Percentiles rank a stretch among this genome's conserved stretches.
These are phyloP conservation scores for Pseudogymnoascus verrucosus DNA, from an alignment of 2,329 filamentous ascomycete species.

Conservation along the genomic window DNA sequence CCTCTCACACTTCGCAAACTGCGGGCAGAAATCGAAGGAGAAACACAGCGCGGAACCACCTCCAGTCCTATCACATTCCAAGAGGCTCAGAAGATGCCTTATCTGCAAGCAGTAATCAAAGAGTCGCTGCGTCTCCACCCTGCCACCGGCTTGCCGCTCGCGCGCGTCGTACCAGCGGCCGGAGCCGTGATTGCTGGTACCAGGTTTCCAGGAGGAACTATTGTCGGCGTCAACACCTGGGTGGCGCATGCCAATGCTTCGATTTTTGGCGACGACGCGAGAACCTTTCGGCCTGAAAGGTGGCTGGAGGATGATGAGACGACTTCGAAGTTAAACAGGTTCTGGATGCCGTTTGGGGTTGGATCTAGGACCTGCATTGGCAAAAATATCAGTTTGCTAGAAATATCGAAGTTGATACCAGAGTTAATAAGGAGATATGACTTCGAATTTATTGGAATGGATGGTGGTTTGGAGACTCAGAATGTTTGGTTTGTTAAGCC, in stretches of 20 bases:
- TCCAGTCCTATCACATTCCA: conserved; percentile 7
- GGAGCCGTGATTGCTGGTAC: not conserved
- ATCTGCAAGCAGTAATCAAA: conserved; percentile 8
- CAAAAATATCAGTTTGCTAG: not conserved
- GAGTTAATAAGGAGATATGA: not conserved
- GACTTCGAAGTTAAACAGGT: not conserved
- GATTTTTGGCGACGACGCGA: not conserved
- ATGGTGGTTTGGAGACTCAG: not conserved
- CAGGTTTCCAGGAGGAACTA: not conserved
- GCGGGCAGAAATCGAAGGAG: conserved; percentile 7
- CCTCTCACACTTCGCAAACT: conserved; percentile 14
- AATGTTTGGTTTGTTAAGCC: not conserved
- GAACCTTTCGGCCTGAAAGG: not conserved
- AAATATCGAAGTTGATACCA: not conserved
- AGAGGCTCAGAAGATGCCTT: conserved; percentile 11
- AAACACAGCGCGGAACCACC: not conserved
- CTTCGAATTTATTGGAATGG: not conserved
- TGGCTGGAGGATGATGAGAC: not conserved
- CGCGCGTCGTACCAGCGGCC: not conserved
- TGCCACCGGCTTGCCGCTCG: not conserved
- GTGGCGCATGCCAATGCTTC: not conserved
- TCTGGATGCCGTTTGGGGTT: not conserved
- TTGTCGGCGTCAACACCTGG: not conserved
- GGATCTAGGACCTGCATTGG: not conserved
- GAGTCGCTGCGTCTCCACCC: not conserved